These are phyloP conservation scores for Phyllosticta paracitricarpa DNA, from an alignment of 2,329 filamentous ascomycete species.

Conservation along the genomic window DNA sequence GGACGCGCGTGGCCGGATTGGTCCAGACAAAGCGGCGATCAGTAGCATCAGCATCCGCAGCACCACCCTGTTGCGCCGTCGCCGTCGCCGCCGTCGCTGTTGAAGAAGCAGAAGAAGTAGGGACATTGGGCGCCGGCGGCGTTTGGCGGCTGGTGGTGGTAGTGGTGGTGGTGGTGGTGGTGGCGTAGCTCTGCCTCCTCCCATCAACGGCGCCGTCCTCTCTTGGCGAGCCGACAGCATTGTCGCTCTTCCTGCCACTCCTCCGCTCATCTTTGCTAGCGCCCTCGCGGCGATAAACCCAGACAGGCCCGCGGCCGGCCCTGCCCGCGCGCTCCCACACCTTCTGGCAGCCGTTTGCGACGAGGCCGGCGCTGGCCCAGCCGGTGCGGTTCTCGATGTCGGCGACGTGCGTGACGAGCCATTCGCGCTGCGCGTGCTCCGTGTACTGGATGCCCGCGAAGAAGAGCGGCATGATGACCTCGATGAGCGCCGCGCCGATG, in stretches of 20 bases:
- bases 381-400: conserved; percentile 73
- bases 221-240: neutral
- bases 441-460: conserved; percentile 76
- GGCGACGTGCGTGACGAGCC: conserved; percentile 64
- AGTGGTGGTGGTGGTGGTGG: too few species aligned
- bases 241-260: neutral
- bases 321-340: conserved; percentile 69
- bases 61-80: too few species aligned
- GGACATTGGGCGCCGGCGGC: too few species aligned
- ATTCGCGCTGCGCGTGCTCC: conserved; percentile 61
- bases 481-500: conserved; percentile 71
- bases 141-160: too few species aligned
- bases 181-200: too few species aligned
- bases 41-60: neutral
- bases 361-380: conserved; percentile 74
- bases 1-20: conserved; percentile 7
- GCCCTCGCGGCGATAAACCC: conserved; percentile 26
- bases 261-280: neutral
- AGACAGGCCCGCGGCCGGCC: conserved; percentile 66
- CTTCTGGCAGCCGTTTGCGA: conserved; percentile 75
- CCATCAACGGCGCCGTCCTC: too few species aligned
- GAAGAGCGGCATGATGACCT: conserved; percentile 73
- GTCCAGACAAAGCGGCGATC: conserved; percentile 6
- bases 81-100: too few species aligned
- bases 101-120: too few species aligned